Conservation (phyloP, 306 rosid genomes). For the Cyamopsis tetragonoloba region DNA sequence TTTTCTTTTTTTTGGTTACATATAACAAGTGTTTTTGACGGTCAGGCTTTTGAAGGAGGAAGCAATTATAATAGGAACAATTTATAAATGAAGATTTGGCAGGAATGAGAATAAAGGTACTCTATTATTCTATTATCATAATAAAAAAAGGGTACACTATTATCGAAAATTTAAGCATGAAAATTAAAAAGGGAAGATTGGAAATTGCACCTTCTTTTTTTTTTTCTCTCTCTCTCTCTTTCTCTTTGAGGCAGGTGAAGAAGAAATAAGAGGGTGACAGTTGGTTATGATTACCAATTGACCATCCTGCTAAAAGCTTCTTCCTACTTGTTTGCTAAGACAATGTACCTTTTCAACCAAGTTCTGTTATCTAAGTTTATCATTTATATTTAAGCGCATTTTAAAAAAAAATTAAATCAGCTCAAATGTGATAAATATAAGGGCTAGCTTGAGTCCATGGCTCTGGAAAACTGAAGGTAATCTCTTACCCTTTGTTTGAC, state of each 20-base stretch:
- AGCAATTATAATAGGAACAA: neutral
- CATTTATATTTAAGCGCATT: too few relatives aligned
- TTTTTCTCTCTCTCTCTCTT: too few relatives aligned
- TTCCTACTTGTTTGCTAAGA: constrained; percentile 27
- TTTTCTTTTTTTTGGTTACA: too few relatives aligned
- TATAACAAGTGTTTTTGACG: neutral
- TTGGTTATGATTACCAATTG: constrained; percentile 22
- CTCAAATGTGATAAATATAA: too few relatives aligned
- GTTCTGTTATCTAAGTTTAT: neutral
- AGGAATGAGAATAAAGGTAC: neutral
- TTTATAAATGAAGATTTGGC: neutral
- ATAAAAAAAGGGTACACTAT: neutral
- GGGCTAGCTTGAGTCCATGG: too few relatives aligned
- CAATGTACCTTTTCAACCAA: neutral
- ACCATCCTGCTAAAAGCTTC: constrained; percentile 18
- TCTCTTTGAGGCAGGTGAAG: neutral
- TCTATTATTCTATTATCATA: neutral
- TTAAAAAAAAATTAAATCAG: too few relatives aligned
- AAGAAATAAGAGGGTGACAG: neutral
- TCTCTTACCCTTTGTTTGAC: too few relatives aligned
- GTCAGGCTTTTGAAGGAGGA: neutral
- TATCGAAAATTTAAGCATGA: neutral
- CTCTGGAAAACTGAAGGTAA: too few relatives aligned
- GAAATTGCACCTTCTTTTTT: constrained; percentile 31
- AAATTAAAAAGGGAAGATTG: neutral